phyloP scores from a whole-genome alignment of 108 stramenopile genomes.

The Nannochloropsis salina region DNA sequence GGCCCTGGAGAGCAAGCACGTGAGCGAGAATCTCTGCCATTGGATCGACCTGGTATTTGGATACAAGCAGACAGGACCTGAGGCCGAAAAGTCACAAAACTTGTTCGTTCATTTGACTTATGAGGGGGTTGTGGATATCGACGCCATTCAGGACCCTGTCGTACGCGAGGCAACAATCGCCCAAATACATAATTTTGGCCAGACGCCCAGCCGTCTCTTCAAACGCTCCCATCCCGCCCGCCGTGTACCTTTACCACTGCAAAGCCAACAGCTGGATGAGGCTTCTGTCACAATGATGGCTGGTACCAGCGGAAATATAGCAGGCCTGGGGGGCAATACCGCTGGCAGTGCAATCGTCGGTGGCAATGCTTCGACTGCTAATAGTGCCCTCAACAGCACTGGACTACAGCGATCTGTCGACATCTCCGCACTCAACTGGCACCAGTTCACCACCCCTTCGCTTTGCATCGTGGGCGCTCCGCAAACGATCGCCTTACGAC shows the following conservation, averaged over 20 bases:
- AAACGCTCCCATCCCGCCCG: slow-evolving; percentile 46
- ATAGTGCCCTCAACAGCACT: neutral
- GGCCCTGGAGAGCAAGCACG: slow-evolving; percentile 51
- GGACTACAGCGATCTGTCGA: slow-evolving; percentile 60
- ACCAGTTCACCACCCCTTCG: slow-evolving; percentile 77
- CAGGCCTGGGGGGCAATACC: neutral
- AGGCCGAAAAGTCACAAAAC: slow-evolving; percentile 51
- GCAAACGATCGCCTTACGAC: slow-evolving; percentile 62
- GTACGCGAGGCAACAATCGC: slow-evolving; percentile 54
- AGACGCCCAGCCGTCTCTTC: slow-evolving; percentile 50
- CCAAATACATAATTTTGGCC: slow-evolving; percentile 60
- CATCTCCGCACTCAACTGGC: slow-evolving; percentile 68
- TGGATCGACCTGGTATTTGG: slow-evolving; percentile 57
- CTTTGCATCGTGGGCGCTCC: slow-evolving; percentile 88
- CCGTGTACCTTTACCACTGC: slow-evolving; percentile 25
- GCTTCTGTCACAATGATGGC: neutral
- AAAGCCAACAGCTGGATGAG: slow-evolving; percentile 19
- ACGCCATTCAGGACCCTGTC: slow-evolving; percentile 60
- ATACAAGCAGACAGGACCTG: slow-evolving; percentile 43
- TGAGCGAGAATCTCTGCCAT: slow-evolving; percentile 42
- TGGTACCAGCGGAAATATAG: neutral
- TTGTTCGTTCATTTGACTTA: slow-evolving; percentile 54
- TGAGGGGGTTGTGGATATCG: slow-evolving; percentile 53
- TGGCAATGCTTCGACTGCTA: neutral
- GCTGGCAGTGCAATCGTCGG: neutral